Evolutionary conservation across 2,329 filamentous ascomycete species (phyloP).

Genomic region (Ophiosphaerella herpotricha): DNA sequence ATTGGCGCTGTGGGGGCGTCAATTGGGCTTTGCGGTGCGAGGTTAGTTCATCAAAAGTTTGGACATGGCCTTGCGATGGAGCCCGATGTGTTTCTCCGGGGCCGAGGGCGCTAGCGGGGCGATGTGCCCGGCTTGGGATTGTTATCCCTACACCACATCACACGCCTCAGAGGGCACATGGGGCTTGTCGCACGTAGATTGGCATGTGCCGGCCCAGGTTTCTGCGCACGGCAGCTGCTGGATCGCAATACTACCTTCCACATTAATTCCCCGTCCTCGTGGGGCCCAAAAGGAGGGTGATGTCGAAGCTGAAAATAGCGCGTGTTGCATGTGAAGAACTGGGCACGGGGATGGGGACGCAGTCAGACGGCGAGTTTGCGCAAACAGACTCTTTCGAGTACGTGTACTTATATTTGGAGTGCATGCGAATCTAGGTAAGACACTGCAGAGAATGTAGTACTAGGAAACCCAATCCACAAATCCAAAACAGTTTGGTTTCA

Average conservation of each 20-base stretch:
- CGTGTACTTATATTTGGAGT: constrained; percentile 10
- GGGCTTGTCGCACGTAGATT: constrained; percentile 4
- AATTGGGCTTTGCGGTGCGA: constrained; percentile 5
- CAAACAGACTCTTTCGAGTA: not conserved
- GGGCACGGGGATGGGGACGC: not conserved
- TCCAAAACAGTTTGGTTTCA: constrained; percentile 5
- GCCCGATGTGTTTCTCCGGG: constrained; percentile 9
- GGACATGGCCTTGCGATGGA: constrained; percentile 4
- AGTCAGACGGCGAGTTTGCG: not conserved
- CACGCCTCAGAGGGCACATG: constrained; percentile 3
- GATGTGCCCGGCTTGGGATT: not conserved
- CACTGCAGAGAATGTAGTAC: constrained; percentile 14
- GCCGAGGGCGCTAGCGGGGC: not conserved
- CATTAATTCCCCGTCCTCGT: constrained; percentile 1
- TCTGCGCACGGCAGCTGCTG: constrained; percentile 3
- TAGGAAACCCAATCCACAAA: constrained; percentile 9
- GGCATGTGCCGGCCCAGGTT: constrained; percentile 4
- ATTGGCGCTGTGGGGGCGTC: constrained; percentile 14
- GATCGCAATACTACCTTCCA: constrained; percentile 6
- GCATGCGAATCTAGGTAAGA: constrained; percentile 13
- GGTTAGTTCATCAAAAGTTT: constrained; percentile 15
- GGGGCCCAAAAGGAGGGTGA: not conserved
- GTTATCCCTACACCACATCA: not conserved
- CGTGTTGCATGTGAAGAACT: not conserved
- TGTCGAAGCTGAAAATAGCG: not conserved